Percentiles rank a stretch among this genome's conserved stretches.
phyloP scores from a whole-genome alignment of 2,329 filamentous ascomycete genomes.

The Xylaria sp. region DNA sequence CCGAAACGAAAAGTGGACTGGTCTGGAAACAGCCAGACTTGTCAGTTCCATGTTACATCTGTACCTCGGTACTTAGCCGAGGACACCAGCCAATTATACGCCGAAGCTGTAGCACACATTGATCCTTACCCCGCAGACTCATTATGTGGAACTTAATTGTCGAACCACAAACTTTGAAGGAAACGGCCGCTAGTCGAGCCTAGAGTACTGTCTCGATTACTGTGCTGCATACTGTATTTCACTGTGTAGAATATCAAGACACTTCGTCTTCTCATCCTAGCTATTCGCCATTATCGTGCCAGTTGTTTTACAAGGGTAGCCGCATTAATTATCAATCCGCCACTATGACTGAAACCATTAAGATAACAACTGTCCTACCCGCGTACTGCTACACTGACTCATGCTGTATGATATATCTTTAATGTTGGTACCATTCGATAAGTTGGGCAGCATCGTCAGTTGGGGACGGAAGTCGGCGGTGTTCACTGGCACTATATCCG shows the following conservation, averaged over 20 bases:
- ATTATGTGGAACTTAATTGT: conserved; percentile 27
- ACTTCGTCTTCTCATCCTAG: background rate
- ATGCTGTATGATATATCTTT: background rate
- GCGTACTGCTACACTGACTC: background rate
- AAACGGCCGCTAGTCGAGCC: background rate
- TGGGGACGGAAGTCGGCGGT: no score
- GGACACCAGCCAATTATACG: conserved; percentile 10
- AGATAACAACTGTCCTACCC: background rate
- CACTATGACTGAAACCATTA: background rate
- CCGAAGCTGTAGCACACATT: conserved; percentile 1
- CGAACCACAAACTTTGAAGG: conserved; percentile 12
- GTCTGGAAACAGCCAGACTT: conserved; percentile 33
- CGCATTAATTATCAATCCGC: background rate
- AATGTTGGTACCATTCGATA: background rate
- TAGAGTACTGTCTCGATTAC: conserved; percentile 2
- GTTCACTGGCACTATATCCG: no score
- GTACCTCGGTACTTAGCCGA: no score
- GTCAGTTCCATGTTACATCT: background rate
- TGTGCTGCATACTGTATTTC: background rate
- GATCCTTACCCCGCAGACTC: conserved; percentile 16
- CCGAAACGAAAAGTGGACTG: conserved; percentile 1
- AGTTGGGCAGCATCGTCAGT: background rate
- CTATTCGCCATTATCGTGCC: background rate
- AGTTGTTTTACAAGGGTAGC: background rate
- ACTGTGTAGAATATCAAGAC: background rate